Percentiles rank a stretch among this genome's conserved stretches.
Conservation (phyloP, 1,284 basidiomycete genomes). For the Hymenochaete sp. region DNA sequence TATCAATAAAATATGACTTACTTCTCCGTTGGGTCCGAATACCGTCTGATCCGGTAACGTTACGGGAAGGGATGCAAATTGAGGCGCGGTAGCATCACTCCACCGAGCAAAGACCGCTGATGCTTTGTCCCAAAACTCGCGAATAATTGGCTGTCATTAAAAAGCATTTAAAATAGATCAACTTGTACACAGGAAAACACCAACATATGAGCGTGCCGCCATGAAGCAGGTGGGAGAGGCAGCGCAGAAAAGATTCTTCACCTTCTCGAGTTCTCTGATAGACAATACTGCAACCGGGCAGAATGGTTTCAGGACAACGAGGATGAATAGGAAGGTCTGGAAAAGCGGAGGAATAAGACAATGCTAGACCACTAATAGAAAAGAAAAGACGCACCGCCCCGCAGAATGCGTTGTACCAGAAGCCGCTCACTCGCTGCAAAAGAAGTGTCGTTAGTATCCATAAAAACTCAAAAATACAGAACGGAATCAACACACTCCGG, state of each 20-base stretch:
- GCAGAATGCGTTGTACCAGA: conserved; percentile 13
- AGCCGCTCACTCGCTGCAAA: conserved; percentile 1
- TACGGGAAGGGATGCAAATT: too few species aligned
- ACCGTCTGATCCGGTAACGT: too few species aligned
- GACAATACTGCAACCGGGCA: conserved; percentile 5
- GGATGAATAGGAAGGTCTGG: conserved; percentile 3
- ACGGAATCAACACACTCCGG: too few species aligned
- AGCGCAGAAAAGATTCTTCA: conserved; percentile 1
- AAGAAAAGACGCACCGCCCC: conserved; percentile 1
- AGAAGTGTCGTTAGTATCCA: too few species aligned
- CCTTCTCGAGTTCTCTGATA: conserved; percentile 3
- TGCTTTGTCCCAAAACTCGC: conserved; percentile 2
- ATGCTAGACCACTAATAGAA: too few species aligned
- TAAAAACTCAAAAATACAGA: too few species aligned
- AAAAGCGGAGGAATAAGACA: not conserved
- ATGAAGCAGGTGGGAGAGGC: conserved; percentile 3
- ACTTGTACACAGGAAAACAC: not conserved
- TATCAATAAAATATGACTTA: too few species aligned
- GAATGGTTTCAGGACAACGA: conserved; percentile 7
- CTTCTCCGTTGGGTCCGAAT: conserved; percentile 10
- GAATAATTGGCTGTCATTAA: conserved; percentile 3
- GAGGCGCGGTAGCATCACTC: not conserved
- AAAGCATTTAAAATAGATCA: not conserved
- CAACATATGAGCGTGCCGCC: conserved; percentile 10
- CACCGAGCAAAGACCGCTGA: not conserved